A percentile compares a stretch with the other conserved stretches of the same genome.
Conservation (phyloP, 2,329 filamentous ascomycete species). For the Grosmannia serpens region DNA sequence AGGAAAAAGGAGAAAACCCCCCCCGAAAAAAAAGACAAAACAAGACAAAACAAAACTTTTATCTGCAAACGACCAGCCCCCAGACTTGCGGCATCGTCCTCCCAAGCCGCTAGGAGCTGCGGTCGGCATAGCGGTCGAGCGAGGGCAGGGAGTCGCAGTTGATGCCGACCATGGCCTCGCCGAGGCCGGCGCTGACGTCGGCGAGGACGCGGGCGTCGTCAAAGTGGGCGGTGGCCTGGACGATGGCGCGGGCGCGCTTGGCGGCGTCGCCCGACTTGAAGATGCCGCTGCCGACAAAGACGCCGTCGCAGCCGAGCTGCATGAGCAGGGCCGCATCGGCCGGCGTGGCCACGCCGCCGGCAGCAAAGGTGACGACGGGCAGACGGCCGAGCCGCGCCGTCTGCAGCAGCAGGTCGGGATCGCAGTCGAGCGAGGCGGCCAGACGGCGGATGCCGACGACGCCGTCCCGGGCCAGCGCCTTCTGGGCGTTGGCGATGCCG, state of each 20-base stretch:
- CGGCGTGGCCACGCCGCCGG: conserved; percentile 97
- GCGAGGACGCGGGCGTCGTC: conserved; percentile 76
- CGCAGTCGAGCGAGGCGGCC: conserved; percentile 70
- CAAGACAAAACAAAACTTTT: too few relatives aligned
- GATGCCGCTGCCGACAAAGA: conserved; percentile 93
- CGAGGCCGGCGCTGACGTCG: conserved; percentile 75
- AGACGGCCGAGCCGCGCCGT: conserved; percentile 78
- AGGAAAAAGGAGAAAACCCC: too few relatives aligned
- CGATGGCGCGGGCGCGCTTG: conserved; percentile 86
- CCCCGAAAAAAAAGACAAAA: too few relatives aligned
- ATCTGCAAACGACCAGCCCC: too few relatives aligned
- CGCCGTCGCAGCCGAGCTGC: conserved; percentile 95
- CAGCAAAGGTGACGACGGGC: conserved; percentile 95
- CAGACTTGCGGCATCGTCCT: too few relatives aligned
- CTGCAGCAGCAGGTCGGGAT: conserved; percentile 70
- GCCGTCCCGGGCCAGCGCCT: conserved; percentile 50
- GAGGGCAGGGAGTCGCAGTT: conserved; percentile 24
- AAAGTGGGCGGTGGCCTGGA: conserved; percentile 86
- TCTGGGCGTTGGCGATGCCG: conserved; percentile 71
- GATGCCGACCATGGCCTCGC: conserved; percentile 97
- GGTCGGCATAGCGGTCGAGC: neutral
- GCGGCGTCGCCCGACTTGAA: conserved; percentile 92
- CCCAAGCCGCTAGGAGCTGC: neutral
- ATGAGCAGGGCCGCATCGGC: conserved; percentile 96
- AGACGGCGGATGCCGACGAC: conserved; percentile 50